These are phyloP conservation scores for Brassica rapa DNA, from an alignment of 345 rosid species.

Conservation along the genomic window DNA sequence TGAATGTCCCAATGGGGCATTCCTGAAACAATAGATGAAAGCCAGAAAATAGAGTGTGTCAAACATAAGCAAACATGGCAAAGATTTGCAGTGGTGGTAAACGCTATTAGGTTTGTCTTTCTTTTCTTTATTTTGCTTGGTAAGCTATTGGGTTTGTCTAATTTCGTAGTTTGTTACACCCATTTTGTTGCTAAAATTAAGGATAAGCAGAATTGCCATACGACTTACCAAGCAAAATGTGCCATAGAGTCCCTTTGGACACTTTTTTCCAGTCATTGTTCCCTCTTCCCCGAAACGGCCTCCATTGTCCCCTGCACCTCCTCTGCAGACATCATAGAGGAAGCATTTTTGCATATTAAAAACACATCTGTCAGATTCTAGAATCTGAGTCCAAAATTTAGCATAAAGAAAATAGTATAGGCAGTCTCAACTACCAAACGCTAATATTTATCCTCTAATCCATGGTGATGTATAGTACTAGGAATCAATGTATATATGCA, in stretches of 20 bases:
- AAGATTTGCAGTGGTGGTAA: slow-evolving; percentile 15
- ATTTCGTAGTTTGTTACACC: too few species aligned
- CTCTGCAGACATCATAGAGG: slow-evolving; percentile 57
- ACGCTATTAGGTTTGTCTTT: too few species aligned
- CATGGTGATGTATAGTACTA: background rate
- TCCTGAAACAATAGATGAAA: slow-evolving; percentile 52
- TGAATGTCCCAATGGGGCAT: slow-evolving; percentile 95
- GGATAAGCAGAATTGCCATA: too few species aligned
- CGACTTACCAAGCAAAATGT: slow-evolving; percentile 79
- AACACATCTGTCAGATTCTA: background rate
- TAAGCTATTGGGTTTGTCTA: too few species aligned
- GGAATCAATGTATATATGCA: background rate
- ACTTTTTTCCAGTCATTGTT: slow-evolving; percentile 83
- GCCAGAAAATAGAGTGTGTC: slow-evolving; percentile 22
- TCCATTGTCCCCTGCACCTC: slow-evolving; percentile 84
- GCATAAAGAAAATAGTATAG: slow-evolving; percentile 2
- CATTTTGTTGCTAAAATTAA: too few species aligned
- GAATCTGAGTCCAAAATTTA: background rate
- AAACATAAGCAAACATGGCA: slow-evolving; percentile 13
- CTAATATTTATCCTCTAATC: background rate
- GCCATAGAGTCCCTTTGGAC: slow-evolving; percentile 94
- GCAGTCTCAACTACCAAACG: slow-evolving; percentile 8
- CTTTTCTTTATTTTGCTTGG: too few species aligned
- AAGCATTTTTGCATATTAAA: slow-evolving; percentile 29
- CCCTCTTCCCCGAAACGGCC: slow-evolving; percentile 82